Conservation (phyloP, 1,139 yeast genomes). For the Torulaspora globosa region DNA sequence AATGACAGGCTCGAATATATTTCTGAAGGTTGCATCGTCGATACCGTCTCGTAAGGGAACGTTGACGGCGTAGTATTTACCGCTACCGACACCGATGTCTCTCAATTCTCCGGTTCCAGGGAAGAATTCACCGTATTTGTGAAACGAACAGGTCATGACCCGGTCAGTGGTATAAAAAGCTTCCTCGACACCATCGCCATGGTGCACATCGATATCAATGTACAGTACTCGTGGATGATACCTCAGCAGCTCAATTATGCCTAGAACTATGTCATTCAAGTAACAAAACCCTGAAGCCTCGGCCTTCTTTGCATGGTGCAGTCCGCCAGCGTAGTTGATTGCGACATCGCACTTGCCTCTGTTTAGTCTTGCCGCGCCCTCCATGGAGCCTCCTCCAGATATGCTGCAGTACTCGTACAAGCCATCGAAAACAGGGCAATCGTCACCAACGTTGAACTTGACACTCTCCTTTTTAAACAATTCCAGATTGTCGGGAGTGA, state of each 20-base stretch:
- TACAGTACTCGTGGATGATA: constrained; percentile 95
- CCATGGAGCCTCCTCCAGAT: constrained; percentile 95
- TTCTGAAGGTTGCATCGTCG: constrained; percentile 81
- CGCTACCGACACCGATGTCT: constrained; percentile 85
- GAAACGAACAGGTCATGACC: constrained; percentile 97
- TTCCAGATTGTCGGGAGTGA: constrained; percentile 91
- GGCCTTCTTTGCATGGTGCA: constrained; percentile 93
- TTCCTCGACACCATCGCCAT: constrained; percentile 98
- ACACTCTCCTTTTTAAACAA: constrained; percentile 88
- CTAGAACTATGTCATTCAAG: constrained; percentile 82
- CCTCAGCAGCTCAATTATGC: constrained; percentile 81
- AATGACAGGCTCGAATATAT: constrained; percentile 83
- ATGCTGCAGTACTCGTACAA: constrained; percentile 91
- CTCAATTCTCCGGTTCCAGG: constrained; percentile 94
- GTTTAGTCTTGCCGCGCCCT: constrained; percentile 90
- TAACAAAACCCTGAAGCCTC: constrained; percentile 97
- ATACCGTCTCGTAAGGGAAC: constrained; percentile 91
- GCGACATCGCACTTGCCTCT: constrained; percentile 95
- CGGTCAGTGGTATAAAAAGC: constrained; percentile 95
- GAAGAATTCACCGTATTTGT: constrained; percentile 93
- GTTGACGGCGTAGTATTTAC: constrained; percentile 80
- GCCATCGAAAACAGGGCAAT: constrained; percentile 96
- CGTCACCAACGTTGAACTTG: constrained; percentile 95
- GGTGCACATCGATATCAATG: constrained; percentile 94
- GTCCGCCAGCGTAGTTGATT: constrained; percentile 94